Evolutionary conservation across 768 basidiomycete species (phyloP).

Genomic region (Trametes meyenii): DNA sequence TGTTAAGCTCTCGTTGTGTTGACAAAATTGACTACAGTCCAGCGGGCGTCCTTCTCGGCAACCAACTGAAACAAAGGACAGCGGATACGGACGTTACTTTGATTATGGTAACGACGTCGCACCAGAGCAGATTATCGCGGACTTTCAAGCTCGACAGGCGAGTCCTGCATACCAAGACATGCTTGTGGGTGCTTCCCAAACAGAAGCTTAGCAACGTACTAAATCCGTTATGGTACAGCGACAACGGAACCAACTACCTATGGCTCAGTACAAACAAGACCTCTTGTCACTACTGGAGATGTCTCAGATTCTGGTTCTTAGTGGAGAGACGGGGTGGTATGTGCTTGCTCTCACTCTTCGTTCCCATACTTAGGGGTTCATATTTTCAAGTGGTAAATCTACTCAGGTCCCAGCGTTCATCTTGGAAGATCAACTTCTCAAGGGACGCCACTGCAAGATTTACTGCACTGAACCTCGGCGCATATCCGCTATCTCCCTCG

Average conservation of each 20-base stretch:
- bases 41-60: conserved; percentile 7
- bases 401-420: conserved; percentile 95
- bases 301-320: conserved; percentile 86
- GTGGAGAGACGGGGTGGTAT: conserved; percentile 78
- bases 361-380: conserved; percentile 34
- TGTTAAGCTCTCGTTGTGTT: not conserved
- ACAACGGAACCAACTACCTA: conserved; percentile 81
- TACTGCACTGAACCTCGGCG: conserved; percentile 95
- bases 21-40: not conserved
- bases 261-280: conserved; percentile 75
- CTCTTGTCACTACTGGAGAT: conserved; percentile 71
- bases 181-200: conserved; percentile 60
- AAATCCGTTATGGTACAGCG: conserved; percentile 41
- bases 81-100: not conserved
- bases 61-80: conserved; percentile 23
- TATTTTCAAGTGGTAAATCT: conserved; percentile 78
- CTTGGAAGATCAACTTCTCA: conserved; percentile 83
- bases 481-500: conserved; percentile 94
- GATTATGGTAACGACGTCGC: conserved; percentile 23
- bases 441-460: conserved; percentile 84
- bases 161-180: conserved; percentile 81
- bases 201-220: not conserved
- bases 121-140: conserved; percentile 56
- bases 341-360: conserved; percentile 34
- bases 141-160: conserved; percentile 62